Evolutionary conservation across 768 basidiomycete genomes (phyloP).

Genomic region (Suillus weaverae): DNA sequence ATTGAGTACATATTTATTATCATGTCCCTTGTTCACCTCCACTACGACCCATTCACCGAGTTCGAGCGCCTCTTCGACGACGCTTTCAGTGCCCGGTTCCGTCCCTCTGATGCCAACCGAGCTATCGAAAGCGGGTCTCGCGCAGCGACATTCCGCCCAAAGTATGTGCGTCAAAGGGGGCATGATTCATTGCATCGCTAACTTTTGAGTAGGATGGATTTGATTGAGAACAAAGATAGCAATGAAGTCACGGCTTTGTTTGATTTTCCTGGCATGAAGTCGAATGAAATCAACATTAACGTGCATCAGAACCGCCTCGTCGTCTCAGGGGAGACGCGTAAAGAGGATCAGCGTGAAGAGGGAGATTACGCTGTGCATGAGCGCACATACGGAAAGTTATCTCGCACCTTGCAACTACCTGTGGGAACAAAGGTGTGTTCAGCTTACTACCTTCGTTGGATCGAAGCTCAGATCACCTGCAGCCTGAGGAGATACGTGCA

Average conservation of each 20-base stretch:
- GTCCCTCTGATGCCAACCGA: conserved; percentile 16
- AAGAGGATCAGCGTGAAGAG: conserved; percentile 34
- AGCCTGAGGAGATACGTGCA: conserved; percentile 40
- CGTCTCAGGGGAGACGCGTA: conserved; percentile 49
- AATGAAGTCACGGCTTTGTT: conserved; percentile 55
- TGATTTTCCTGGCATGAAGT: conserved; percentile 56
- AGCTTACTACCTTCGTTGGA: background rate
- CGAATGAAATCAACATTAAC: conserved; percentile 53
- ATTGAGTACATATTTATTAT: background rate
- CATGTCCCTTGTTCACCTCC: conserved; percentile 28
- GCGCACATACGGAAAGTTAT: conserved; percentile 48
- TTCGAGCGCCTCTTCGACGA: conserved; percentile 47
- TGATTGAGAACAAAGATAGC: conserved; percentile 47
- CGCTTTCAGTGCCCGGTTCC: conserved; percentile 30
- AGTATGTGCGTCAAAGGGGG: conserved; percentile 18
- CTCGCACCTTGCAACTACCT: conserved; percentile 48
- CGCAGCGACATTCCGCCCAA: conserved; percentile 28
- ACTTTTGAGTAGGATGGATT: conserved; percentile 45
- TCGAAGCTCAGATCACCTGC: background rate
- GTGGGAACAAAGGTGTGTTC: conserved; percentile 42
- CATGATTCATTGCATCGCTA: background rate
- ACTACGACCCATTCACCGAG: conserved; percentile 43
- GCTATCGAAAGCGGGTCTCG: conserved; percentile 12
- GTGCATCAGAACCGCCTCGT: conserved; percentile 49
- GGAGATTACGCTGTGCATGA: conserved; percentile 41